Conservation (phyloP, 1,139 yeast species). For the Kodamaea alishanica region DNA sequence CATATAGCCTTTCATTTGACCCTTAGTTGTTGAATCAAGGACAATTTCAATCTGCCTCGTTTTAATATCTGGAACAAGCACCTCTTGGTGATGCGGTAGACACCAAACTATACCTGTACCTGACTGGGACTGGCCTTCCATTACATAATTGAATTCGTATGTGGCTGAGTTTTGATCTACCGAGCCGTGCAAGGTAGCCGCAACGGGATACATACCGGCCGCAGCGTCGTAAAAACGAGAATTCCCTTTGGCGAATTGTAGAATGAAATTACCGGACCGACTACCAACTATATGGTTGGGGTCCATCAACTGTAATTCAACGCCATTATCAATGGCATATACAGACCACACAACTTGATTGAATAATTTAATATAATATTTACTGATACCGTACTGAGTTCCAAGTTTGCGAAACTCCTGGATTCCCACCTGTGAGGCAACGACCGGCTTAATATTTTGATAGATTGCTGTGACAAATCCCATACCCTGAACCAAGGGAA, state of each 20-base stretch:
- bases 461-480: slow-evolving; percentile 67
- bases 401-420: slow-evolving; percentile 35
- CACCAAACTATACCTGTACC: slow-evolving; percentile 44
- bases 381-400: slow-evolving; percentile 16
- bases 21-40: slow-evolving; percentile 67
- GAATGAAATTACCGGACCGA: slow-evolving; percentile 17
- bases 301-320: slow-evolving; percentile 42
- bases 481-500: slow-evolving; percentile 56
- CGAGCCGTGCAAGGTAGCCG: slow-evolving; percentile 25
- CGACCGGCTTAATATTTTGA: slow-evolving; percentile 48
- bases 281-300: slow-evolving; percentile 52
- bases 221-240: slow-evolving; percentile 47
- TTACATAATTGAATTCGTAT: slow-evolving; percentile 29
- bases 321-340: slow-evolving; percentile 31
- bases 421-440: slow-evolving; percentile 64
- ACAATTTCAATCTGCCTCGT: slow-evolving; percentile 31
- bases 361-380: slow-evolving; percentile 34
- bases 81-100: slow-evolving; percentile 66
- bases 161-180: slow-evolving; percentile 23
- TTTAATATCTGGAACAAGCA: slow-evolving; percentile 26
- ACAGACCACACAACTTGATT: slow-evolving; percentile 43
- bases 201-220: slow-evolving; percentile 40
- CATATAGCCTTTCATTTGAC: slow-evolving; percentile 57
- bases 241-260: slow-evolving; percentile 48
- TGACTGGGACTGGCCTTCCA: slow-evolving; percentile 27